A percentile compares a stretch with the other conserved stretches of the same genome.
Evolutionary conservation across 345 rosid species (phyloP).

Genomic region (Gossypium thurberi): DNA sequence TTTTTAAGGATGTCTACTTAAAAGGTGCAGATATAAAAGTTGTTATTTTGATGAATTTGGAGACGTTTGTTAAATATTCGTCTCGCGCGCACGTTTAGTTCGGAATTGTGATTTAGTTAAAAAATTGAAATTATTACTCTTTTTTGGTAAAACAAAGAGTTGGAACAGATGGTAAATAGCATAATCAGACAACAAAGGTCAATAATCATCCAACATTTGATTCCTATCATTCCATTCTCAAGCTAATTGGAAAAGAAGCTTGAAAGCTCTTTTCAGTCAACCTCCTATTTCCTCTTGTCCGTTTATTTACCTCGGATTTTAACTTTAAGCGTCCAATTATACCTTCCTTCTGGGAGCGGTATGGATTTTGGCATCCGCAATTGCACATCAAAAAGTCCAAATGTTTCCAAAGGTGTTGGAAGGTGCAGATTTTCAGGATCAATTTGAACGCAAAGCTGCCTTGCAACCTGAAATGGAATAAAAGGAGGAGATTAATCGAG

Average conservation of each 20-base stretch:
- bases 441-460: constrained; percentile 69
- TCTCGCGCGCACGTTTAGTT: no score
- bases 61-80: no score
- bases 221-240: neutral
- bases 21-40: no score
- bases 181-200: neutral
- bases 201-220: neutral
- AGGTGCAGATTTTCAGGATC: constrained; percentile 68
- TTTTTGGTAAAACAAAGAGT: neutral
- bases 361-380: constrained; percentile 73
- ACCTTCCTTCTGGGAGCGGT: constrained; percentile 69
- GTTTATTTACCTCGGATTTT: constrained; percentile 69
- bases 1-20: no score
- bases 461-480: constrained; percentile 49
- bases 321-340: constrained; percentile 71
- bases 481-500: neutral
- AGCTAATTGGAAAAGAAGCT: neutral
- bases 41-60: no score
- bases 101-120: no score
- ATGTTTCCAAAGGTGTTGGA: constrained; percentile 53
- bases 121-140: neutral
- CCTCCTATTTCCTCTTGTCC: neutral
- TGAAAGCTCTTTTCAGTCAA: neutral
- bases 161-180: neutral
- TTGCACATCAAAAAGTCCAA: constrained; percentile 71